Conservation (phyloP, 2,329 filamentous ascomycete species). For the Metarhizium guizhouense region DNA sequence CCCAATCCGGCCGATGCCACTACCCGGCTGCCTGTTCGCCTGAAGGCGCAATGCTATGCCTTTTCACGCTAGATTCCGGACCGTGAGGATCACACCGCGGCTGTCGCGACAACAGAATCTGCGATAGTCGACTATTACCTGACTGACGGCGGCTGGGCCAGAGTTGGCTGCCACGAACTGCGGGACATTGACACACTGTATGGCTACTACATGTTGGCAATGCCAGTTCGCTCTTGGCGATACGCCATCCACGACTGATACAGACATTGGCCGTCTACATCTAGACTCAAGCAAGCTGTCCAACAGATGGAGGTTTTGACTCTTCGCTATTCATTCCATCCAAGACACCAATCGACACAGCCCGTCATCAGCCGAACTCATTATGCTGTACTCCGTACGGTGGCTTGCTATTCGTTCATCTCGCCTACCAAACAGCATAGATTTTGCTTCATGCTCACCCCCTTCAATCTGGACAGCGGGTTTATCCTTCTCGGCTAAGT, state of each 20-base stretch:
- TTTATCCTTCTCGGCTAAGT: neutral
- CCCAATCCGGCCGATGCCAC: neutral
- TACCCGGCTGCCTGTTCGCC: neutral
- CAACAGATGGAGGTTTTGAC: too few species aligned
- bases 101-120: neutral
- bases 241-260: too few species aligned
- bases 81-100: neutral
- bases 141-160: neutral
- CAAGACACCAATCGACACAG: slow-evolving; percentile 2
- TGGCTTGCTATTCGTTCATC: neutral
- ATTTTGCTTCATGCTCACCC: neutral
- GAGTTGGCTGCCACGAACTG: neutral
- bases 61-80: neutral
- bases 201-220: too few species aligned
- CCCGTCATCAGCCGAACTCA: slow-evolving; percentile 5
- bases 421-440: neutral
- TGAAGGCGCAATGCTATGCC: neutral
- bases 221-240: too few species aligned
- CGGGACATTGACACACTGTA: neutral
- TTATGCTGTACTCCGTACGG: neutral
- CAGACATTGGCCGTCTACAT: too few species aligned
- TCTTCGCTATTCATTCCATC: neutral
- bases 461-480: neutral
- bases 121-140: neutral
- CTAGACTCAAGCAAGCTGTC: too few species aligned